Conservation (phyloP, 129 eudicot species). For the Calendula officinalis region DNA sequence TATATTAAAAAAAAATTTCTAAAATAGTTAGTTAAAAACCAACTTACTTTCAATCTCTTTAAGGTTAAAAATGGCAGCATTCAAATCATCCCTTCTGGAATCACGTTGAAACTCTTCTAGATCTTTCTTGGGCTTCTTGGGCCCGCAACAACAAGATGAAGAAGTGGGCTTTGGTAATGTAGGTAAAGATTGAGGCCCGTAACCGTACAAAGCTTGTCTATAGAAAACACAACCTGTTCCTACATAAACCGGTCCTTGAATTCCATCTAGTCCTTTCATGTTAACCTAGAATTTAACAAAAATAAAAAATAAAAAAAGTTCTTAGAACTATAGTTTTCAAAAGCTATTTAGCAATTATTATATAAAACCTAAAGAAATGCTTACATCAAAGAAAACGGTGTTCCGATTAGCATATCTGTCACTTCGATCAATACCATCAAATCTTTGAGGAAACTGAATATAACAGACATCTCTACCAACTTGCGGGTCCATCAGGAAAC, state of each 20-base stretch:
- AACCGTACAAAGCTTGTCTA: slow-evolving; percentile 97
- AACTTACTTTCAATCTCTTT: slow-evolving; percentile 85
- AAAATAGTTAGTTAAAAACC: neutral
- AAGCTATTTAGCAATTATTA: too few species aligned
- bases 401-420: slow-evolving; percentile 97
- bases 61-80: slow-evolving; percentile 96
- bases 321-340: too few species aligned
- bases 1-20: too few species aligned
- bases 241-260: slow-evolving; percentile 98
- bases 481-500: slow-evolving; percentile 97
- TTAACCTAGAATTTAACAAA: slow-evolving; percentile 58
- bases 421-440: slow-evolving; percentile 94
- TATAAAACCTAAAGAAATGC: slow-evolving; percentile 5
- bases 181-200: slow-evolving; percentile 79
- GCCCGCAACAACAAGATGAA: slow-evolving; percentile 80
- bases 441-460: slow-evolving; percentile 96
- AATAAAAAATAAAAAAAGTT: neutral
- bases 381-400: slow-evolving; percentile 96
- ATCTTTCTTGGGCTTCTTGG: slow-evolving; percentile 79
- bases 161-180: slow-evolving; percentile 55
- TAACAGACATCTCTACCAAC: slow-evolving; percentile 82
- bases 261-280: slow-evolving; percentile 99
- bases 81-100: slow-evolving; percentile 87
- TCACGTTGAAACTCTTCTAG: slow-evolving; percentile 80
- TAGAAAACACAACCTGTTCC: slow-evolving; percentile 98